Evolutionary conservation across 768 basidiomycete genomes (phyloP).

Genomic region (Leccinum incarnatum): DNA sequence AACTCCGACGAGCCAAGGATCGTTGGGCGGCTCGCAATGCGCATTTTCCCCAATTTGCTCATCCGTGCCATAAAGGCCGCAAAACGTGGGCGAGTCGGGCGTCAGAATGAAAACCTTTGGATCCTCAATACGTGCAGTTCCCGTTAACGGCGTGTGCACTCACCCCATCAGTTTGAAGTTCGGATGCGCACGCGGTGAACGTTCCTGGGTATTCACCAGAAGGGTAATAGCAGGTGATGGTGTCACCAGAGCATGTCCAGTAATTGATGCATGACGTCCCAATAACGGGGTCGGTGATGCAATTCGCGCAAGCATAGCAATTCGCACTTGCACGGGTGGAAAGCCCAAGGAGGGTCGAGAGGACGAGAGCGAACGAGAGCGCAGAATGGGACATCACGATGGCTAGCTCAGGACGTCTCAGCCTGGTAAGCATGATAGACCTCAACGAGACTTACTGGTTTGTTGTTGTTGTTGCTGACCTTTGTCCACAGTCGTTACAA

Average conservation of each 20-base stretch:
- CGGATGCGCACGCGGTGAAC: background rate
- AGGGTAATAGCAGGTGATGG: constrained; percentile 6
- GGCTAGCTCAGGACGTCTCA: no score
- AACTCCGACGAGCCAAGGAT: background rate
- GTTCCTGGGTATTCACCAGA: background rate
- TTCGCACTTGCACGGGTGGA: background rate
- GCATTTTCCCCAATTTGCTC: background rate
- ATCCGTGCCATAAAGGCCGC: background rate
- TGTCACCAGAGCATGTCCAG: constrained; percentile 4
- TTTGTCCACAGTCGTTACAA: background rate
- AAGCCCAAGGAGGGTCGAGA: constrained; percentile 2
- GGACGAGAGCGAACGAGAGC: background rate
- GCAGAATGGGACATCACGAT: background rate
- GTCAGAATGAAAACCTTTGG: background rate
- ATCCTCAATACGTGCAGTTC: background rate
- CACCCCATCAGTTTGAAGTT: background rate
- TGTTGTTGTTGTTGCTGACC: background rate
- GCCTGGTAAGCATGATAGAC: no score
- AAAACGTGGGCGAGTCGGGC: background rate
- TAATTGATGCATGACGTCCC: constrained; percentile 4
- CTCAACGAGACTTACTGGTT: background rate
- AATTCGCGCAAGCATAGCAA: constrained; percentile 4
- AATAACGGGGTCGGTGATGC: background rate
- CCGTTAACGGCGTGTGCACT: background rate
- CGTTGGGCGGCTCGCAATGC: background rate